These are phyloP conservation scores for Colletotrichum incanum DNA, from an alignment of 2,329 filamentous ascomycete species.

Conservation along the genomic window DNA sequence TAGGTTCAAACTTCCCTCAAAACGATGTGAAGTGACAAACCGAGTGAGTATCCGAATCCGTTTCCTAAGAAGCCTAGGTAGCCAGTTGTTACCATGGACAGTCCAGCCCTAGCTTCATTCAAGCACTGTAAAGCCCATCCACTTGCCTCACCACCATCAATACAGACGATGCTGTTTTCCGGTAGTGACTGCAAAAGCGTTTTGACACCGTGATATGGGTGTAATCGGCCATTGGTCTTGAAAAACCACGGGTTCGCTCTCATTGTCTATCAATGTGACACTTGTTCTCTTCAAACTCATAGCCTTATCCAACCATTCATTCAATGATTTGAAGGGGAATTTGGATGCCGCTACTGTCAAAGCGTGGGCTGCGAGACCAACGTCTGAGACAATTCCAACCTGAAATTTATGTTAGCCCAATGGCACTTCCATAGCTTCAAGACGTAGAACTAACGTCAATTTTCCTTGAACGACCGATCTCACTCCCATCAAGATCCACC, in stretches of 20 bases:
- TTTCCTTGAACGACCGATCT: slow-evolving; percentile 28
- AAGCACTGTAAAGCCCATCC: slow-evolving; percentile 28
- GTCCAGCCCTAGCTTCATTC: slow-evolving; percentile 10
- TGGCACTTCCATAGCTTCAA: too few relatives aligned
- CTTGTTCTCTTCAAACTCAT: slow-evolving; percentile 4
- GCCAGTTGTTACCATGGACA: slow-evolving; percentile 22
- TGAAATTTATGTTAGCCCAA: not conserved
- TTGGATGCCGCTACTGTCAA: not conserved
- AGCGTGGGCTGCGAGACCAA: slow-evolving; percentile 11
- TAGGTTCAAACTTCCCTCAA: not conserved
- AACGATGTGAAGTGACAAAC: not conserved
- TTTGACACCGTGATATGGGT: slow-evolving; percentile 26
- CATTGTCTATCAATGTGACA: not conserved
- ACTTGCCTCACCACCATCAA: slow-evolving; percentile 25
- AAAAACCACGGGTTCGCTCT: slow-evolving; percentile 1
- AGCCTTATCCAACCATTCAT: slow-evolving; percentile 1
- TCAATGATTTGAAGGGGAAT: not conserved
- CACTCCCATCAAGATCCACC: slow-evolving; percentile 22
- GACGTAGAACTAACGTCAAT: slow-evolving; percentile 6
- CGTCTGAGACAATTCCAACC: slow-evolving; percentile 28
- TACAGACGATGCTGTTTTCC: slow-evolving; percentile 19
- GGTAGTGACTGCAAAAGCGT: slow-evolving; percentile 9
- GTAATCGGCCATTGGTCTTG: slow-evolving; percentile 6
- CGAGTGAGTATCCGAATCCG: slow-evolving; percentile 30
- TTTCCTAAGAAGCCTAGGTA: slow-evolving; percentile 27